A percentile compares a stretch with the other conserved stretches of the same genome.
Evolutionary conservation across 1,139 yeast species (phyloP).

Genomic region (Protomyces arabidopsidicola): DNA sequence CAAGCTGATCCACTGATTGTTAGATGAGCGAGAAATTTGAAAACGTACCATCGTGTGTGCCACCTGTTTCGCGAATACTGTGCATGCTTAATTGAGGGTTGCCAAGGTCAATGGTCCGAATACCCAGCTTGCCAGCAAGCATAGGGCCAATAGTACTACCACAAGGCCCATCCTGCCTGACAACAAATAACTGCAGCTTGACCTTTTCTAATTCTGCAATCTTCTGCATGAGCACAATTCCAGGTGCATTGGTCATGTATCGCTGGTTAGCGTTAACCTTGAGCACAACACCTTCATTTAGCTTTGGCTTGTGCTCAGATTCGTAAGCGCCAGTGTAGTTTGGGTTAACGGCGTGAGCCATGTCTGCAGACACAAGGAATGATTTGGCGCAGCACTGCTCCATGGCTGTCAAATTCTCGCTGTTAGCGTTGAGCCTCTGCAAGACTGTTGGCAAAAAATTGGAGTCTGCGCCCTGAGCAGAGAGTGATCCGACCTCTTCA

Average conservation of each 20-base stretch:
- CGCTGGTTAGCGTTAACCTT: slow-evolving; percentile 93
- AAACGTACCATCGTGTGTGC: slow-evolving; percentile 43
- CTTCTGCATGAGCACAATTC: slow-evolving; percentile 70
- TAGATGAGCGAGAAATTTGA: background rate
- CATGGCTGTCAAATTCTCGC: slow-evolving; percentile 36
- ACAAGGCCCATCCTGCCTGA: slow-evolving; percentile 86
- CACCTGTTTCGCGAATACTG: slow-evolving; percentile 90
- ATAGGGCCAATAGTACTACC: slow-evolving; percentile 97
- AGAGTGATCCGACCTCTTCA: slow-evolving; percentile 88
- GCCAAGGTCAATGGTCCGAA: slow-evolving; percentile 85
- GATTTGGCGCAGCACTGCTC: slow-evolving; percentile 73
- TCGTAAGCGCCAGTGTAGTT: slow-evolving; percentile 77
- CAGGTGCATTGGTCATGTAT: slow-evolving; percentile 89
- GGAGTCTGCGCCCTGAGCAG: slow-evolving; percentile 96
- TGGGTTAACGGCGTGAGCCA: slow-evolving; percentile 97
- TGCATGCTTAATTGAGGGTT: slow-evolving; percentile 96
- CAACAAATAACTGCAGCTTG: slow-evolving; percentile 65
- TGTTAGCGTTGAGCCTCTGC: slow-evolving; percentile 32
- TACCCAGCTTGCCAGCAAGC: slow-evolving; percentile 79
- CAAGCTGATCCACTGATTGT: slow-evolving; percentile 30
- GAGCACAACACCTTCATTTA: slow-evolving; percentile 87
- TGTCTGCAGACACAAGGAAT: slow-evolving; percentile 85
- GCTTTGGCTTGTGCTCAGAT: slow-evolving; percentile 65
- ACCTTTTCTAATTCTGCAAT: slow-evolving; percentile 62
- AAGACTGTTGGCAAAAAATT: slow-evolving; percentile 68